phyloP scores from a whole-genome alignment of 2,329 filamentous ascomycete genomes.

The Corinectria fuckeliana region DNA sequence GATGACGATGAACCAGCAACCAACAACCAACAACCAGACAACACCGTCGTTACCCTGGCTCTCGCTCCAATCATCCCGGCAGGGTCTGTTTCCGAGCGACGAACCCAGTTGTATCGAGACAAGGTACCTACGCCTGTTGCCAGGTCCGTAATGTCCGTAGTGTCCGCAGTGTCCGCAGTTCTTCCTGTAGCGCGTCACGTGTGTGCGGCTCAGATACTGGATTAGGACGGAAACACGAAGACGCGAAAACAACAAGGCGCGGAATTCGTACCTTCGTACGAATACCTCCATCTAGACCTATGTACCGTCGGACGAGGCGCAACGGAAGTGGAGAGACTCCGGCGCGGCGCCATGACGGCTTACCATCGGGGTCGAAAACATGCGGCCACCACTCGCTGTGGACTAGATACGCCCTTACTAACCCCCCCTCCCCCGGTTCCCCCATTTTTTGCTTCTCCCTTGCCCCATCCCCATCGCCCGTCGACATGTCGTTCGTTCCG shows the following conservation, averaged over 20 bases:
- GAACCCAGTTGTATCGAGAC: slow-evolving; percentile 1
- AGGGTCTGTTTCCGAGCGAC: slow-evolving; percentile 6
- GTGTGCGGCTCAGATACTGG: neutral
- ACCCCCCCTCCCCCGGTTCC: neutral
- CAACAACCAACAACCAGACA: neutral
- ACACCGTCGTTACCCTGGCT: neutral
- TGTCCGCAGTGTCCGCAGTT: neutral
- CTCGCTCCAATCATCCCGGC: neutral
- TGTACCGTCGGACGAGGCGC: no score
- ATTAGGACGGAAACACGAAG: no score
- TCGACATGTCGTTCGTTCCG: neutral
- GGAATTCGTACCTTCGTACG: neutral
- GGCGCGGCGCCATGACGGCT: neutral
- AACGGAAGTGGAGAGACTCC: neutral
- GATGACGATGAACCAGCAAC: neutral
- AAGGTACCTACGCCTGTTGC: neutral
- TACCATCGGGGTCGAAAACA: slow-evolving; percentile 7
- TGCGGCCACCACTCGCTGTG: slow-evolving; percentile 8
- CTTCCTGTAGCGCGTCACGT: neutral
- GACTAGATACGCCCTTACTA: no score
- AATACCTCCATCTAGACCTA: no score
- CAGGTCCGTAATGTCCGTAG: slow-evolving; percentile 2
- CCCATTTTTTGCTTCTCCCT: neutral
- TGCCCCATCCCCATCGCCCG: neutral
- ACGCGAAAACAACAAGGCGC: no score